Base-by-base conservation (phyloP, 1,284 basidiomycete species). In the Coniferiporia sulphurascens region DNA sequence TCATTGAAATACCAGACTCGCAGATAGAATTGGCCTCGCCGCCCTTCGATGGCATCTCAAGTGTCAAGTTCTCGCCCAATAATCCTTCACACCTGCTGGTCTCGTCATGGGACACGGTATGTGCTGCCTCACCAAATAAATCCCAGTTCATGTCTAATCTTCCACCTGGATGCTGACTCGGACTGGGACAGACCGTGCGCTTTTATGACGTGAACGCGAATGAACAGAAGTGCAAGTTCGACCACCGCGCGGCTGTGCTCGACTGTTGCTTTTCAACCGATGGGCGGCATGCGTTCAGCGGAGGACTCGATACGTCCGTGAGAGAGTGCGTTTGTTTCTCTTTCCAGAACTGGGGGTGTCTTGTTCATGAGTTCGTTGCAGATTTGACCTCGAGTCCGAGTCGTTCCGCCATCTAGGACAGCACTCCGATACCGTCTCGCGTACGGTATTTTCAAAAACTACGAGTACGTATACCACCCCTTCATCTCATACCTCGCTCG, bases 51-150 rank as follows among this genome's bases (percentile, higher is more conserved):
- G 89, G 88, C 65, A 83, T 96, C 60, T 90, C 92, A 2, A 78
- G 85, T 52, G 75, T 96, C 21, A 79, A 81, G 43, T 97, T 89
- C 73, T 92, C 93, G n/a, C 89, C 92, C 0, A 82, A 78, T 15
- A 79, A 89, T 68, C 85, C 91, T 4, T 79, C 88, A 62, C 84
- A 88, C 22, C 75, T 97, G 1, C 74, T 95, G 2, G 87, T 89
- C 17, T 85, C 90, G 9, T 88, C 89, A 60, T 96, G 94, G 94
- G 94, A 96, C 73, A 85, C 90, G 52, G 93, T 95, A 69, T 63
- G 87, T 77, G 21, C 46, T 44, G 48, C 53, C 19, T 19, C 27
- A 27, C 27, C 27, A 5, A 27, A 27, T 27, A 27, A 34, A 27
- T 13, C 45, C 51, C 6, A 49, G 22, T 49, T 52, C 10, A 48